Conservation (phyloP, 225 moss, liverwort and hornwort species). For the Anthoceros angustus region DNA sequence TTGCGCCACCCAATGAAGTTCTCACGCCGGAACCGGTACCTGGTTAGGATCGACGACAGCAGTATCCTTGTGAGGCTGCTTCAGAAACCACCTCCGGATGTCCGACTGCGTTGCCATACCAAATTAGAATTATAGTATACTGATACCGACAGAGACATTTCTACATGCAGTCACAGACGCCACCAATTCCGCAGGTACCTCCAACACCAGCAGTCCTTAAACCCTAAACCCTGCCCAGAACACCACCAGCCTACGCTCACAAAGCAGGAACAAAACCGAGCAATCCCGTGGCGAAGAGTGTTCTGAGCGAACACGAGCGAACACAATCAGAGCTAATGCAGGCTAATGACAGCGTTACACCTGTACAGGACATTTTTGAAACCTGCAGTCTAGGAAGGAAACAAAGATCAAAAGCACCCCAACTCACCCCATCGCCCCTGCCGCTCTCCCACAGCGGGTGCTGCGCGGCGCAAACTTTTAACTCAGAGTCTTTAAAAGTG, state of each 20-base stretch:
- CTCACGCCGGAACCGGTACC: neutral
- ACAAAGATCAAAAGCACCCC: no score
- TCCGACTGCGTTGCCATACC: conserved; percentile 62
- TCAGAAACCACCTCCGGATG: conserved; percentile 88
- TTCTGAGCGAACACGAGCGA: neutral
- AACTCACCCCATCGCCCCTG: neutral
- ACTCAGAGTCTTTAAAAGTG: neutral
- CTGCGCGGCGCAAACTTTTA: no score
- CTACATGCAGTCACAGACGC: neutral
- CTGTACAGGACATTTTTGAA: no score
- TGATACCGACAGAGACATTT: neutral
- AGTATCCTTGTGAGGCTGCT: conserved; percentile 42
- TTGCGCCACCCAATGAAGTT: neutral
- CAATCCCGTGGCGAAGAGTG: no score
- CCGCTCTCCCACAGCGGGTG: no score
- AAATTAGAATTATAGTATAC: neutral
- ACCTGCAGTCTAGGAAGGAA: no score
- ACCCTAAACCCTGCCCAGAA: neutral
- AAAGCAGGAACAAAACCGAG: neutral
- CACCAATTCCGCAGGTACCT: neutral
- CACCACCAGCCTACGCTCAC: neutral
- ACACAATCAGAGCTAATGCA: no score
- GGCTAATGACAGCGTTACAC: no score
- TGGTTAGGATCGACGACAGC: conserved; percentile 13
- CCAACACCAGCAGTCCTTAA: neutral